A percentile compares a stretch with the other conserved stretches of the same genome.
These are phyloP conservation scores for Calendula officinalis DNA, from an alignment of 129 eudicot genomes.

Conservation along the genomic window DNA sequence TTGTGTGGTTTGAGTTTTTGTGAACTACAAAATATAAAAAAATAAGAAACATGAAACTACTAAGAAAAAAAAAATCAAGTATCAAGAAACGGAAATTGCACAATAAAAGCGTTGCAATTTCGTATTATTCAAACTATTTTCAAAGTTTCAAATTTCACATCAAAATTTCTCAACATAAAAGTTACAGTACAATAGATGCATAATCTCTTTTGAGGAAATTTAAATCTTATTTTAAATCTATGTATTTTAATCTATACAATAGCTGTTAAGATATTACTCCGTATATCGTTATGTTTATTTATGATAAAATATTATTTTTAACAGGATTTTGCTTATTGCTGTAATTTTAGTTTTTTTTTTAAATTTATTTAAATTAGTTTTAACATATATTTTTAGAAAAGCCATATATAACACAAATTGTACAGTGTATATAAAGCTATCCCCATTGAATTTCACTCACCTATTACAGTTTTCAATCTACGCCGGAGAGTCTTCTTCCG, in stretches of 20 bases:
- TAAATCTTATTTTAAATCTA: too few species aligned
- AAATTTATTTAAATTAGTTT: background rate
- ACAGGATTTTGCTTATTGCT: too few species aligned
- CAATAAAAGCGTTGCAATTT: slow-evolving; percentile 6
- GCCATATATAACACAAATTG: background rate
- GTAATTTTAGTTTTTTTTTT: too few species aligned
- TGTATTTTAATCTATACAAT: too few species aligned
- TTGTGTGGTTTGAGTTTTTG: background rate
- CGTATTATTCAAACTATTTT: background rate
- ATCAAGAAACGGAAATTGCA: background rate
- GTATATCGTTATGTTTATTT: too few species aligned
- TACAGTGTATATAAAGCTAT: slow-evolving; percentile 27
- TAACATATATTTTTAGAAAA: background rate
- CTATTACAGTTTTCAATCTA: slow-evolving; percentile 18
- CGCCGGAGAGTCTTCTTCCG: slow-evolving; percentile 23
- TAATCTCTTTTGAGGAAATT: too few species aligned
- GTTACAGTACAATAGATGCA: background rate
- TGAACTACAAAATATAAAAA: background rate
- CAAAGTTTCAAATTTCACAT: slow-evolving; percentile 4
- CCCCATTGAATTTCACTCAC: slow-evolving; percentile 30
- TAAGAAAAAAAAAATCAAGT: background rate
- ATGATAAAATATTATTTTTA: too few species aligned
- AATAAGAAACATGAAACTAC: background rate
- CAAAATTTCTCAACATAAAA: background rate
- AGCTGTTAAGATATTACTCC: too few species aligned